Base-by-base conservation (phyloP, 345 rosid genomes). In the Melaleuca quinquenervia region DNA sequence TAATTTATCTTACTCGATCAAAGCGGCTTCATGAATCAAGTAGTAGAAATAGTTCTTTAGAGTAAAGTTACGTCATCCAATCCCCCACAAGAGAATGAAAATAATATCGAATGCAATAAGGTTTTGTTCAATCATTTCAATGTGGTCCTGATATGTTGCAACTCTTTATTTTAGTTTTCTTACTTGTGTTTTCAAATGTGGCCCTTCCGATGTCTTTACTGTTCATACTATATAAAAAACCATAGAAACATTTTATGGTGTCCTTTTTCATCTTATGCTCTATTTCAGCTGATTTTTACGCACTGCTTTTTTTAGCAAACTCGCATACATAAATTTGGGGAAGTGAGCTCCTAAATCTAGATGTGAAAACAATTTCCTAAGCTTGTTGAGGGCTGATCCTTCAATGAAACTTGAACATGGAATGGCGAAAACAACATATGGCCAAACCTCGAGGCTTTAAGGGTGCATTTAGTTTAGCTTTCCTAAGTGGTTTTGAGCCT, bases 11-110 rank as follows among this genome's bases (percentile, higher is more conserved):
- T 29, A 27, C 45, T 16, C 24, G 7, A 64, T 16, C 76, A 16
- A 32, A 32, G 22, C 8, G 24, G 11, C 45, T 0, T 32, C 2
- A 64, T 18, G 45, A 64, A 32, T 6, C 8, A 32, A 64, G n/a
- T n/a, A 64, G 3, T 36, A 64, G 41, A 1, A 29, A 15, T 7
- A 32, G 6, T 4, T 64, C 4, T 16, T 0, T 8, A 3, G 0
- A 41, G 76, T 3, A 2, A 1, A 16, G 45, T 64, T 29, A 0
- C n/a, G 76, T 64, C 45, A 16, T 1, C 21, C 44, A 0, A 0
- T 29, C 11, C 11, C 75, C 5, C 16, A 3, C 0, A 0, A 7
- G 76, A 64, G 44, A 1, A 15, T 64, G 22, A 8, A 62, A 7
- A 62, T 21, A 7, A 62, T 29, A 62, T 15, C 7, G 44, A 29